Percentiles rank a stretch among this genome's conserved stretches.
Evolutionary conservation across 208 protist species (phyloP).

Genomic region (Tritrichomonas musculus): DNA sequence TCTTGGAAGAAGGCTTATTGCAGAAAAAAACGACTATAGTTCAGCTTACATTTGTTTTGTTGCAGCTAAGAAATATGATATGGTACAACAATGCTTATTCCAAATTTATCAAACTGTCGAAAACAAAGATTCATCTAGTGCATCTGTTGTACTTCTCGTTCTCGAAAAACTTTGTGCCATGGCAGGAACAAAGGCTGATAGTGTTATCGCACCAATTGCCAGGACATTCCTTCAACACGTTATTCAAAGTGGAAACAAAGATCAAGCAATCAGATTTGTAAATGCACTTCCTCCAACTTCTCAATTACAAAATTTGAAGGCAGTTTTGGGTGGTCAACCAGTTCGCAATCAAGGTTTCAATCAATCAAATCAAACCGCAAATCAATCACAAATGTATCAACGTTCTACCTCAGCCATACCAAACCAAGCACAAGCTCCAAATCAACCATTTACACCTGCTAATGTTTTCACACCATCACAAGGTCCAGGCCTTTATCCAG

Average conservation of each 20-base stretch:
- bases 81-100: constrained; percentile 1
- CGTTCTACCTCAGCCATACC: no score
- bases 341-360: neutral
- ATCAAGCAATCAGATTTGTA: neutral
- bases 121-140: neutral
- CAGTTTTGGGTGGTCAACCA: neutral
- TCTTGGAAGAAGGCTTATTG: neutral
- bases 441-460: neutral
- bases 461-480: neutral
- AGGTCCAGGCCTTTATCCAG: neutral
- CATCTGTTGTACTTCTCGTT: neutral
- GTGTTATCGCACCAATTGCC: neutral
- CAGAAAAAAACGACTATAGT: neutral
- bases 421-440: no score
- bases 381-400: neutral
- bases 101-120: neutral
- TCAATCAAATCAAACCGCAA: neutral
- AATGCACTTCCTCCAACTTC: neutral
- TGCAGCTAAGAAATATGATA: neutral
- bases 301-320: neutral
- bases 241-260: neutral
- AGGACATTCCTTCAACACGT: neutral
- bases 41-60: neutral
- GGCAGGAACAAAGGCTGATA: neutral
- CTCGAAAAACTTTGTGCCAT: constrained; percentile 2